A percentile compares a stretch with the other conserved stretches of the same genome.
phyloP scores from a whole-genome alignment of 495 filamentous ascomycete species.

The Penicillium maclennaniae region DNA sequence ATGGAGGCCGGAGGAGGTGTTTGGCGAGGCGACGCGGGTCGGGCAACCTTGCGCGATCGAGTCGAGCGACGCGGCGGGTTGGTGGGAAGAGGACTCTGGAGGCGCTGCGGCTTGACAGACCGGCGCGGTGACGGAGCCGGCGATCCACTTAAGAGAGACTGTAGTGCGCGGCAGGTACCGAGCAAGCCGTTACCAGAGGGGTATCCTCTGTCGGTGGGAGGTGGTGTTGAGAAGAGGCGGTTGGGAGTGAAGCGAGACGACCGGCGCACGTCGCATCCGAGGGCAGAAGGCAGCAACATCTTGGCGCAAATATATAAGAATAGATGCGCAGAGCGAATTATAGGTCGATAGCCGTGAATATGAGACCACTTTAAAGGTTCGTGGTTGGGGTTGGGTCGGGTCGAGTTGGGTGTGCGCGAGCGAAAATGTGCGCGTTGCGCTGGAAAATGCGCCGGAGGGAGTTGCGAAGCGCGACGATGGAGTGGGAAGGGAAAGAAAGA shows the following conservation, averaged over 20 bases:
- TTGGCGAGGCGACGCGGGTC: slow-evolving; percentile 34
- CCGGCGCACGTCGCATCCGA: slow-evolving; percentile 63
- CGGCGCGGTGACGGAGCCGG: slow-evolving; percentile 36
- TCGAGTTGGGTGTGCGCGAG: slow-evolving; percentile 8
- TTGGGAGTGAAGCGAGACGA: slow-evolving; percentile 53
- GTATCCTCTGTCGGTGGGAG: slow-evolving; percentile 50
- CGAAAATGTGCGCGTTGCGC: slow-evolving; percentile 26
- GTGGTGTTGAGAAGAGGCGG: slow-evolving; percentile 60
- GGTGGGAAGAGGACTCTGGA: slow-evolving; percentile 48
- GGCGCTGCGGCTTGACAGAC: slow-evolving; percentile 37
- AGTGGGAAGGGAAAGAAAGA: slow-evolving; percentile 20
- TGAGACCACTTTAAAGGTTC: neutral
- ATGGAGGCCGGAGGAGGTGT: slow-evolving; percentile 24
- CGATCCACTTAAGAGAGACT: slow-evolving; percentile 56
- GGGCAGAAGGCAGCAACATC: slow-evolving; percentile 71
- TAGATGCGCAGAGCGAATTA: slow-evolving; percentile 4
- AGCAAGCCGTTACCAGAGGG: slow-evolving; percentile 57
- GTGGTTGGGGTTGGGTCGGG: slow-evolving; percentile 4
- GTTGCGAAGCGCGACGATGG: slow-evolving; percentile 25
- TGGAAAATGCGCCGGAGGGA: slow-evolving; percentile 35
- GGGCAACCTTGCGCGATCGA: slow-evolving; percentile 36
- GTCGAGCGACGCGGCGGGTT: slow-evolving; percentile 50
- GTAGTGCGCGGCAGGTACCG: slow-evolving; percentile 66
- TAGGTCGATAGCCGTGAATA: slow-evolving; percentile 3
- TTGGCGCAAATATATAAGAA: slow-evolving; percentile 11